Percentiles rank a stretch among this genome's conserved stretches.
These are phyloP conservation scores for Rhodosporidiobolus odoratus DNA, from an alignment of 768 basidiomycete genomes.

Conservation along the genomic window DNA sequence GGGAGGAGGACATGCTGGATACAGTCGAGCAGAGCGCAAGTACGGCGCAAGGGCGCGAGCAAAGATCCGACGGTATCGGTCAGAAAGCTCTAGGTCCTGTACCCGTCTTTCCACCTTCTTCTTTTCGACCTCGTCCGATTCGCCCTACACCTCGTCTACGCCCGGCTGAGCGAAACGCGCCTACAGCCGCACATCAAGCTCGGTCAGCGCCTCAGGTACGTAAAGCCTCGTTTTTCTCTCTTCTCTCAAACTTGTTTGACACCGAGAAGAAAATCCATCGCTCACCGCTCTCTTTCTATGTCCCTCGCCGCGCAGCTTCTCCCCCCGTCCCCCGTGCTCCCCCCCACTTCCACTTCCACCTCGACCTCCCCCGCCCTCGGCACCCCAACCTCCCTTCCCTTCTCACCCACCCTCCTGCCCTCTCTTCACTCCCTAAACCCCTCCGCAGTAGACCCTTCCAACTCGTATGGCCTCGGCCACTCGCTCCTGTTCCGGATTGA, in stretches of 20 bases:
- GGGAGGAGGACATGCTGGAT: no score
- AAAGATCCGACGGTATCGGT: no score
- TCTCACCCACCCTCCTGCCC: neutral
- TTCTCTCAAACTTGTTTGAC: neutral
- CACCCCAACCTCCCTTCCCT: neutral
- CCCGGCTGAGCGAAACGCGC: no score
- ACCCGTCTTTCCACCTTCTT: neutral
- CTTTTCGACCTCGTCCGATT: neutral
- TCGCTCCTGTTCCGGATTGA: conserved; percentile 14
- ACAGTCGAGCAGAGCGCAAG: no score
- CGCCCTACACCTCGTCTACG: no score
- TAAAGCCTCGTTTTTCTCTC: neutral
- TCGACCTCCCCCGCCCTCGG: neutral
- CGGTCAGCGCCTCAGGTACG: no score
- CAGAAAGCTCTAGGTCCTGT: neutral
- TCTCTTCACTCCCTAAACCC: neutral
- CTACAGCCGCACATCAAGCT: no score
- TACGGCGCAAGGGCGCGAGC: no score
- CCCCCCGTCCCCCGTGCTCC: neutral
- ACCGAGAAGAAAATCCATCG: no score
- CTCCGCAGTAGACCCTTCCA: neutral
- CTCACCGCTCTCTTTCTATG: neutral
- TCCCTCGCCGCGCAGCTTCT: neutral
- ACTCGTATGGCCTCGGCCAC: neutral
- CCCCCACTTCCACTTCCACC: neutral